Evolutionary conservation across 129 eudicot species (phyloP).

Genomic region (Logfia minima): DNA sequence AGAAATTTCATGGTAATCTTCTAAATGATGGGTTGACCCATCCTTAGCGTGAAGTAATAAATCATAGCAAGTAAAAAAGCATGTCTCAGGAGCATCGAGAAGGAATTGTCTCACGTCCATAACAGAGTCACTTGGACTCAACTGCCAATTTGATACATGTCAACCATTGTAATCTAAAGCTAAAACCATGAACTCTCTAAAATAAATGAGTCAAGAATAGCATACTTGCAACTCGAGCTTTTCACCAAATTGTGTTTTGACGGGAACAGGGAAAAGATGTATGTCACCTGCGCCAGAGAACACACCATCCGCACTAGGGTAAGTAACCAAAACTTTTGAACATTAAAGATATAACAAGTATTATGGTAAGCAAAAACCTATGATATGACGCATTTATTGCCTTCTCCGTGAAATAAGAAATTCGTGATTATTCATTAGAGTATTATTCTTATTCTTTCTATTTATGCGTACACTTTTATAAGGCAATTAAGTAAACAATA

Average conservation of each 20-base stretch:
- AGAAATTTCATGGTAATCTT: slow-evolving; percentile 91
- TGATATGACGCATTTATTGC: neutral
- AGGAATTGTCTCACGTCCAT: slow-evolving; percentile 99
- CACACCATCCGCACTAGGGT: slow-evolving; percentile 4
- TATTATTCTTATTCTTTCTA: slow-evolving; percentile 1
- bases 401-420: neutral
- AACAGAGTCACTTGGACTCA: slow-evolving; percentile 97
- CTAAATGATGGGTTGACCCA: slow-evolving; percentile 77
- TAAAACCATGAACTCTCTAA: neutral
- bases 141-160: slow-evolving; percentile 46
- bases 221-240: slow-evolving; percentile 93
- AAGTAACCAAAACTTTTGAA: neutral
- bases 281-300: slow-evolving; percentile 57
- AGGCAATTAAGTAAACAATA: neutral
- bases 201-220: neutral
- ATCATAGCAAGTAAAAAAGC: slow-evolving; percentile 90
- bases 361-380: neutral
- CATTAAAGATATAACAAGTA: neutral
- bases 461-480: neutral
- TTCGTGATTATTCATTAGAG: neutral
- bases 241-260: slow-evolving; percentile 84
- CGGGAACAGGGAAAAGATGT: slow-evolving; percentile 87
- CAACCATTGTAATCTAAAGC: neutral
- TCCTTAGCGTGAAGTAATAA: slow-evolving; percentile 81
- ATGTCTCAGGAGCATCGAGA: slow-evolving; percentile 96